Evolutionary conservation across 2,329 filamentous ascomycete genomes (phyloP), one percentile per base, ranked within the genome.

Genomic region (Fonsecaea pugnacius): DNA sequence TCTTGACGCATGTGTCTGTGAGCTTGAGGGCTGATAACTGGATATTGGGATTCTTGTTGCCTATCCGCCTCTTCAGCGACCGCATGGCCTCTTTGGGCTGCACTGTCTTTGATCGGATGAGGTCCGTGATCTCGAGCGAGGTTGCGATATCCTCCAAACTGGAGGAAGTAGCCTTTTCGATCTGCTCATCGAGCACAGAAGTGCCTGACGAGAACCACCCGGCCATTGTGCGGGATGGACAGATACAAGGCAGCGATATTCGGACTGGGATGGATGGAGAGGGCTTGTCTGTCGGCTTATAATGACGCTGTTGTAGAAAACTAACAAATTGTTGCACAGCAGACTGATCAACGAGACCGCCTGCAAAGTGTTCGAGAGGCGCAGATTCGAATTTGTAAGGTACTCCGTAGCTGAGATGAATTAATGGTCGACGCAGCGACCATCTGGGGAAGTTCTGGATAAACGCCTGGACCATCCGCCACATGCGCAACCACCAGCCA

Each of bases 11-110:
- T 0, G 95, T 98, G 80, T 99, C 95, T 70, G 93, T 96, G 73
- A 99, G 92, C 78, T 95, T 96, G 61, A 99, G 81, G n/a, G 95
- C 91, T 72, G 93, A 95, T 38, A 99, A 83, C 81, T 99, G 95
- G 38, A 95, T 89, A 77, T 99, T 99, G 38, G 95, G 95, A 75
- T 99, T 99, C 83, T 93, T 96, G 83, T 96, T 92, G 78, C 91
- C 92, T 82, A 99, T 92, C 76, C 95, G 89, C 75, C 88, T 88
- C 81, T 97, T 98, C 73, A 99, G 82, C 50, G 92, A 94, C 76
- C 92, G 91, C 95, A 99, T 99, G 67, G 95, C 95, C 79, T 99
- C 95, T 78, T 94, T 97, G 60, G 95, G 94, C 77, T 93, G 92
- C 57, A 99, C 94, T 18, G 92, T 96, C 82, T 98, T 98, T 74